Conservation (phyloP, 2,329 filamentous ascomycete species). For the Monilinia aucupariae region DNA sequence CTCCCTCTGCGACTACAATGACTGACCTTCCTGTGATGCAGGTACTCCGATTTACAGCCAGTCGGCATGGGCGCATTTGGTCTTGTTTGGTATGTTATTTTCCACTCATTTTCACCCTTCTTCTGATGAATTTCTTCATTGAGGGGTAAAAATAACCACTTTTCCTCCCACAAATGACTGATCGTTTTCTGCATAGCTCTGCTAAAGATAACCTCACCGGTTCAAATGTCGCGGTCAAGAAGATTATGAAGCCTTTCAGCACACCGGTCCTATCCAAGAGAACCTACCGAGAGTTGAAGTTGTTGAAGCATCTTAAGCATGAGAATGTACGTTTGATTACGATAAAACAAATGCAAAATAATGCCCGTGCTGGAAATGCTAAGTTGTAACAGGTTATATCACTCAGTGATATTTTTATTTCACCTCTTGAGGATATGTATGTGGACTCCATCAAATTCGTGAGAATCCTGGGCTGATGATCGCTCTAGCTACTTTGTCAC, state of each 20-base stretch:
- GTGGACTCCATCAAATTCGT: constrained; percentile 21
- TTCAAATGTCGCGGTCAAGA: constrained; percentile 97
- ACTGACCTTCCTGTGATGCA: constrained; percentile 39
- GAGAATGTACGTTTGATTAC: constrained; percentile 65
- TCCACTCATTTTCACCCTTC: neutral
- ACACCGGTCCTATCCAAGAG: constrained; percentile 97
- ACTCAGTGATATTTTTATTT: constrained; percentile 99
- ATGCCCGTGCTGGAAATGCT: constrained; percentile 22
- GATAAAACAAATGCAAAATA: neutral
- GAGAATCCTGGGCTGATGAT: constrained; percentile 23
- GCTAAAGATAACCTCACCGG: constrained; percentile 96
- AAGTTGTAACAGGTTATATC: constrained; percentile 70
- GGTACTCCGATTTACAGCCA: constrained; percentile 95
- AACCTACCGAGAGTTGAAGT: constrained; percentile 94
- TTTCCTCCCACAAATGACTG: constrained; percentile 18
- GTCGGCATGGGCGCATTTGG: constrained; percentile 99
- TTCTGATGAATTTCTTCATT: neutral
- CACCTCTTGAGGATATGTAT: constrained; percentile 96
- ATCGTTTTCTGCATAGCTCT: constrained; percentile 56
- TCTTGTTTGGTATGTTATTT: constrained; percentile 74
- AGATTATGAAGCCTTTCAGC: constrained; percentile 99
- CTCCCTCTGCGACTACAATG: constrained; percentile 18
- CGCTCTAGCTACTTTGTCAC: constrained; percentile 87
- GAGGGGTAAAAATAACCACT: constrained; percentile 10
- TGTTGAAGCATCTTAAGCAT: constrained; percentile 92